Evolutionary conservation across 2,329 filamentous ascomycete species (phyloP).

Genomic region (Rhytidhysteron rufulum): DNA sequence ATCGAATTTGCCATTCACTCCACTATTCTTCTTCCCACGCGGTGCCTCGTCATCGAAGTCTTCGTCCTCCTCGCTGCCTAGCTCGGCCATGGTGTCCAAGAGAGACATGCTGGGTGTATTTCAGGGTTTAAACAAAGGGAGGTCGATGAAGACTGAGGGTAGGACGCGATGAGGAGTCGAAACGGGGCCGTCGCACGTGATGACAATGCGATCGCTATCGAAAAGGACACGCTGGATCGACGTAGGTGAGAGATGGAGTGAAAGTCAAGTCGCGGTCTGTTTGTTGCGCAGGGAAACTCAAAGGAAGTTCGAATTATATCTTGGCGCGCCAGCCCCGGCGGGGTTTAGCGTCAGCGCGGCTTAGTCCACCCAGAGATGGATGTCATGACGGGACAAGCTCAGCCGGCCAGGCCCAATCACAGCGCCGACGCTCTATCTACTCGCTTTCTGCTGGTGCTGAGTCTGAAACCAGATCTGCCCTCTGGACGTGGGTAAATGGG

Average conservation of each 20-base stretch:
- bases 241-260: slow-evolving; percentile 13
- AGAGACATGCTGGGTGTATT: slow-evolving; percentile 43
- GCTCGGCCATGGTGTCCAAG: slow-evolving; percentile 78
- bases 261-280: slow-evolving; percentile 4
- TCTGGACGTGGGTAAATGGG: too few species aligned
- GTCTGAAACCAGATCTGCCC: too few species aligned
- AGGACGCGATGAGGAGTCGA: slow-evolving; percentile 5
- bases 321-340: too few species aligned
- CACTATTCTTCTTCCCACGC: slow-evolving; percentile 23
- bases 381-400: too few species aligned
- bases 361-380: too few species aligned
- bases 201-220: too few species aligned
- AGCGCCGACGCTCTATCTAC: too few species aligned
- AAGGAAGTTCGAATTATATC: too few species aligned
- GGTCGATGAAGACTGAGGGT: slow-evolving; percentile 15
- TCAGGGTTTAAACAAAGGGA: slow-evolving; percentile 20
- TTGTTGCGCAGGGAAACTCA: slow-evolving; percentile 2
- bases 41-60: slow-evolving; percentile 29
- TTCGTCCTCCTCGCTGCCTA: slow-evolving; percentile 58
- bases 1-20: slow-evolving; percentile 29
- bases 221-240: background rate
- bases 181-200: slow-evolving; percentile 8
- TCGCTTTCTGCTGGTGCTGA: too few species aligned
- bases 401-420: too few species aligned
- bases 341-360: too few species aligned